phyloP scores from a whole-genome alignment of 2,329 filamentous ascomycete genomes.

The Ophiocordyceps sinensis region DNA sequence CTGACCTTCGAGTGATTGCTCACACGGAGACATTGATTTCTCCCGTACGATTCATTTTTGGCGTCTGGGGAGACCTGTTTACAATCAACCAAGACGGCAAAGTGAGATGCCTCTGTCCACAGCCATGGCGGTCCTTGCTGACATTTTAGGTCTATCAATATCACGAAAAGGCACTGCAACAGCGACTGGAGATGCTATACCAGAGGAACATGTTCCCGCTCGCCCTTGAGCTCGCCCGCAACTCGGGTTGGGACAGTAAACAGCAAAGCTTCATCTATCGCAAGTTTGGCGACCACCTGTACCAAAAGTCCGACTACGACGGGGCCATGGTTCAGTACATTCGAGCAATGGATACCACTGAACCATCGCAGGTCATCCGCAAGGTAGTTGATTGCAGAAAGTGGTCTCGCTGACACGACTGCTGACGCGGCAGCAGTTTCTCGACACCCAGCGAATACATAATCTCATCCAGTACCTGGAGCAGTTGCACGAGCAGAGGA shows the following conservation, averaged over 20 bases:
- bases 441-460: slow-evolving; percentile 94
- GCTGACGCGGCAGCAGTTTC: slow-evolving; percentile 43
- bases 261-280: slow-evolving; percentile 89
- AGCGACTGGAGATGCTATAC: slow-evolving; percentile 86
- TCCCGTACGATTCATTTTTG: slow-evolving; percentile 65
- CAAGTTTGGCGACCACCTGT: slow-evolving; percentile 85
- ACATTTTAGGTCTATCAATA: slow-evolving; percentile 59
- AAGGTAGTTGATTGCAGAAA: slow-evolving; percentile 40
- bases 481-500: slow-evolving; percentile 86
- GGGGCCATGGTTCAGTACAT: slow-evolving; percentile 99
- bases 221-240: slow-evolving; percentile 85
- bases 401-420: background rate
- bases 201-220: slow-evolving; percentile 85
- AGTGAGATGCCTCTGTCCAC: slow-evolving; percentile 27
- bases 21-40: slow-evolving; percentile 77
- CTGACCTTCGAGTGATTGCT: slow-evolving; percentile 76
- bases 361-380: slow-evolving; percentile 89
- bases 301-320: slow-evolving; percentile 91
- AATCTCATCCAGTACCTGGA: slow-evolving; percentile 96
- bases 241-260: slow-evolving; percentile 61
- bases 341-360: slow-evolving; percentile 87
- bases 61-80: slow-evolving; percentile 84
- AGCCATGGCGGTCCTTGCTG: background rate
- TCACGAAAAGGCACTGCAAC: slow-evolving; percentile 78
- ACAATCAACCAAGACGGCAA: slow-evolving; percentile 87